Evolutionary conservation across 306 rosid species (phyloP), one percentile per base, ranked within the genome.

Genomic region (Glycine soja): DNA sequence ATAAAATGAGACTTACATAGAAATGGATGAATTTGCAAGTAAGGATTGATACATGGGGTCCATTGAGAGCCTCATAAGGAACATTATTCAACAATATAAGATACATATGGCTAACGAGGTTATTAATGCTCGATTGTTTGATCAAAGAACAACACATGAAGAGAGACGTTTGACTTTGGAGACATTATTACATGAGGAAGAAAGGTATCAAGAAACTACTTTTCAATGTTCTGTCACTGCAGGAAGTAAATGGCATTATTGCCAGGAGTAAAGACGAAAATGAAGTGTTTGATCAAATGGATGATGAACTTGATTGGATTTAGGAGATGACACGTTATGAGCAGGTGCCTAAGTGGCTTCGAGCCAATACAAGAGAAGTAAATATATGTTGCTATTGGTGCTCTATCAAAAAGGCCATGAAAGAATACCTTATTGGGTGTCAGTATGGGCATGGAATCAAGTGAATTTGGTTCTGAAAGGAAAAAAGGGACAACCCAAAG

Each of bases 91-190:
- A 69, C 99, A 96, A 43, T 96, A 96, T 82, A 96, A 96, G 89
- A 96, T 96, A 75, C 97, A 93, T 78, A 96, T 96, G 99, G 99
- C 99, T 54, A 98, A 96, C 83, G 99, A 96, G 91, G 98, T 96
- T 56, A 96, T 96, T 73, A 96, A 96, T 88, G 98, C 99, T 77
- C 98, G 99, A 83, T 98, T 98, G 70, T 96, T 96, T 86, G 99
- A 96, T 87, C 99, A 96, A 84, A 89, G 99, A 86, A 96, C 99
- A 71, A 93, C 99, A 8, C 99, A 96, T 80, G 99, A 96, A 87
- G 99, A 96, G 86, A 92, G 99, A 50, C 97, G 98, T 75, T 65
- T 96, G 90, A 96, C 99, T 53, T 72, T 96, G 66, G 99, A 96
- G 91, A 96, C 99, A 45, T 89, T 96, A 74, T 85, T 96, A 81